Conservation (phyloP, 2,329 filamentous ascomycete genomes). For the Mycosphaerelloides madeirae region DNA sequence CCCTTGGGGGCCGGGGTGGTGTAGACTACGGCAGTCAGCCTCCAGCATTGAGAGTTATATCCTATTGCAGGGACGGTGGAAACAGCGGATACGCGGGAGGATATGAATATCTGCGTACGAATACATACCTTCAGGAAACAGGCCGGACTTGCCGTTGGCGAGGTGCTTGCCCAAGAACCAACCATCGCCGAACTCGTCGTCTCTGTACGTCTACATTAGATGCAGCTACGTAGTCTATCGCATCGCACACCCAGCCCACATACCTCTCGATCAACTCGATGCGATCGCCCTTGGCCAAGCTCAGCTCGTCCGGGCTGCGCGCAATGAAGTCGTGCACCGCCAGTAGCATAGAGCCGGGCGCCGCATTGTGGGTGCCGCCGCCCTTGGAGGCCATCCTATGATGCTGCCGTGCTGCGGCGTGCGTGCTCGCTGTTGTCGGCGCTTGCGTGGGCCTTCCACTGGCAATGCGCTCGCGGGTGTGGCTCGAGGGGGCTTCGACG, state of each 20-base stretch:
- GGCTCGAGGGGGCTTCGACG: too few species aligned
- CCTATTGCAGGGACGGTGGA: too few species aligned
- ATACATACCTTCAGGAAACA: slow-evolving; percentile 74
- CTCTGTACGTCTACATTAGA: slow-evolving; percentile 31
- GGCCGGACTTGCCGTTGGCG: slow-evolving; percentile 66
- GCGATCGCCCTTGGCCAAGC: slow-evolving; percentile 75
- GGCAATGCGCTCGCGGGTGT: background rate
- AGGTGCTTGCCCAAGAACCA: slow-evolving; percentile 68
- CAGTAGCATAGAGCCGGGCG: slow-evolving; percentile 47
- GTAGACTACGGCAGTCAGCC: slow-evolving; percentile 29
- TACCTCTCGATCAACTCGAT: slow-evolving; percentile 73
- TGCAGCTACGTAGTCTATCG: background rate
- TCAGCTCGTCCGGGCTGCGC: slow-evolving; percentile 88
- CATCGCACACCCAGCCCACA: slow-evolving; percentile 1
- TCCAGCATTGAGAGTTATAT: background rate
- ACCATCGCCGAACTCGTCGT: slow-evolving; percentile 84
- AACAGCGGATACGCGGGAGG: background rate
- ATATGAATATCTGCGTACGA: too few species aligned
- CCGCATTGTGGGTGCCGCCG: slow-evolving; percentile 25
- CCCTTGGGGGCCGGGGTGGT: slow-evolving; percentile 36
- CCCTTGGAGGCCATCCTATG: slow-evolving; percentile 24
- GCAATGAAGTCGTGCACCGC: slow-evolving; percentile 86
- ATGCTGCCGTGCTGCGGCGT: slow-evolving; percentile 1
- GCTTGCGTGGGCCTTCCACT: background rate
- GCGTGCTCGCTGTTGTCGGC: background rate